Conservation (phyloP, 2,329 filamentous ascomycete species). For the Hymenoscyphus linearis region DNA sequence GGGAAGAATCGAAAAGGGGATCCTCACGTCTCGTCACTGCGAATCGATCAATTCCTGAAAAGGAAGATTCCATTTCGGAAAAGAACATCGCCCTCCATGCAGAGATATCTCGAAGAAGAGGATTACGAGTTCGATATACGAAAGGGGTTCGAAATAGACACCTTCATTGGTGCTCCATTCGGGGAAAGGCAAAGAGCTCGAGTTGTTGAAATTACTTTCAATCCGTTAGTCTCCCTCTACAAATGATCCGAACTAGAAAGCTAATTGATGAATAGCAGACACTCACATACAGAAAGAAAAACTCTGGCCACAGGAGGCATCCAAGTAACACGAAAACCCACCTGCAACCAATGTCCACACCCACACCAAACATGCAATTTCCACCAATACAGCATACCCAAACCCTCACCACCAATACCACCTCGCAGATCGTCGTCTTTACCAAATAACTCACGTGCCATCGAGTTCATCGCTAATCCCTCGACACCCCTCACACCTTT, state of each 20-base stretch:
- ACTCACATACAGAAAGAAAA: neutral
- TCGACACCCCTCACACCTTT: slow-evolving; percentile 11
- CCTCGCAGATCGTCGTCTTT: slow-evolving; percentile 14
- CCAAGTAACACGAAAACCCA: slow-evolving; percentile 1
- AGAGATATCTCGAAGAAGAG: neutral
- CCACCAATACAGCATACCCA: slow-evolving; percentile 3
- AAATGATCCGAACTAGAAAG: neutral
- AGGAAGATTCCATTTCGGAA: slow-evolving; percentile 8
- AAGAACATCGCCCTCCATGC: slow-evolving; percentile 1
- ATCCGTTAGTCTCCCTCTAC: neutral
- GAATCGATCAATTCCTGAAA: slow-evolving; percentile 9
- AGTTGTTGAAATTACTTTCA: neutral
- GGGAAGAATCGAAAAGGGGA: neutral
- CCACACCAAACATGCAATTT: slow-evolving; percentile 7
- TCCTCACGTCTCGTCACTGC: slow-evolving; percentile 7
- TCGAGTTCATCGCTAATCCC: slow-evolving; percentile 9
- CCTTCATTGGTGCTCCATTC: neutral
- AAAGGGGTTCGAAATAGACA: neutral
- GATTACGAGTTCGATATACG: neutral
- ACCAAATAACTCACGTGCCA: slow-evolving; percentile 7
- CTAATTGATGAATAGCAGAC: slow-evolving; percentile 4
- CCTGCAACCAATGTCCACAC: slow-evolving; percentile 11
- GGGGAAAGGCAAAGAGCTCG: neutral
- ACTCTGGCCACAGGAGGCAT: neutral
- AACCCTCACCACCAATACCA: slow-evolving; percentile 12